Conservation (phyloP, 2,329 filamentous ascomycete genomes). For the Diaporthe sp. region DNA sequence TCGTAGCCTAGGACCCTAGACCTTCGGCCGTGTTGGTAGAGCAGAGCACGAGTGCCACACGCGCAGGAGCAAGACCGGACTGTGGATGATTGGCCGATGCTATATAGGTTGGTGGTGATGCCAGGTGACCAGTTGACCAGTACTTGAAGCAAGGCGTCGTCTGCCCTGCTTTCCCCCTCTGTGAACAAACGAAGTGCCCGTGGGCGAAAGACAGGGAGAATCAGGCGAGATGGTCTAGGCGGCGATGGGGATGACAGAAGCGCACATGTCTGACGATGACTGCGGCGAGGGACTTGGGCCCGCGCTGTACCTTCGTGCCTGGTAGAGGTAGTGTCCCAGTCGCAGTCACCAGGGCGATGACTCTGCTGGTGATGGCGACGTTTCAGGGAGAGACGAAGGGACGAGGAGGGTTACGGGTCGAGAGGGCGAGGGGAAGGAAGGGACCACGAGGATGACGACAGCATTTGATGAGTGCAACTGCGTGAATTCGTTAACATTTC, state of each 20-base stretch:
- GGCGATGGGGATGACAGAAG: constrained; percentile 12
- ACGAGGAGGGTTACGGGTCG: not conserved
- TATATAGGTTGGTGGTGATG: constrained; percentile 21
- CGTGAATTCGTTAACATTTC: not conserved
- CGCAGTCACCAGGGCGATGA: constrained; percentile 21
- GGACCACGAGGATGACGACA: not conserved
- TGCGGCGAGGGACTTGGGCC: not conserved
- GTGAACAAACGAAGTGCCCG: not conserved
- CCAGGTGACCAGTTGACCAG: not conserved
- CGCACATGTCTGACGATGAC: constrained; percentile 17
- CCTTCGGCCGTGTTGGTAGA: not conserved
- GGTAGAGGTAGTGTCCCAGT: not conserved
- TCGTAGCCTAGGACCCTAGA: not conserved
- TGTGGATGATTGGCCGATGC: constrained; percentile 3
- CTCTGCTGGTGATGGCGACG: constrained; percentile 1
- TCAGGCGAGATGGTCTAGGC: not conserved
- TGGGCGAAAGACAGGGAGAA: not conserved
- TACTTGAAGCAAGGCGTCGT: not conserved
- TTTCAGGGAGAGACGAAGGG: constrained; percentile 2
- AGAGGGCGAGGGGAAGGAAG: not conserved
- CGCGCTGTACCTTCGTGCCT: not conserved
- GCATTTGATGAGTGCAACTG: not conserved
- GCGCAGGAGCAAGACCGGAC: not conserved
- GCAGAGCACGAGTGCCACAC: not conserved
- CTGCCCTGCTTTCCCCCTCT: not conserved